phyloP scores from a whole-genome alignment of 768 basidiomycete species.

The Phanerochaete sordida region DNA sequence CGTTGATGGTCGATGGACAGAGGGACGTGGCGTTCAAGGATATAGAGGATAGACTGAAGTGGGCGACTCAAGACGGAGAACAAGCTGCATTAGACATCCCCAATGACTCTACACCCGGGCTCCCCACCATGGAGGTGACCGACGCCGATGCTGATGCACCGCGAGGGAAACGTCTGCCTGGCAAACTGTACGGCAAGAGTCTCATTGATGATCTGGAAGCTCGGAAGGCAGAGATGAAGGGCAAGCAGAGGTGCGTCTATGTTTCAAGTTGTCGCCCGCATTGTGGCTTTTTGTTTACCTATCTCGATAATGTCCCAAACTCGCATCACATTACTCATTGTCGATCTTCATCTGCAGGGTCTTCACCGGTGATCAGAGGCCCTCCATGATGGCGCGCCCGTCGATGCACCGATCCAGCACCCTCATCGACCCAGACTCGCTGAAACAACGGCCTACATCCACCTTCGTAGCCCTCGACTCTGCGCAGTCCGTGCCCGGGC shows the following conservation, averaged over 20 bases:
- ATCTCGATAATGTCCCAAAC: not conserved
- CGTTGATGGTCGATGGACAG: constrained; percentile 66
- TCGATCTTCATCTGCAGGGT: constrained; percentile 44
- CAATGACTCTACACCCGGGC: constrained; percentile 25
- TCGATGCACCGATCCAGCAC: constrained; percentile 55
- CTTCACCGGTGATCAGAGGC: constrained; percentile 84
- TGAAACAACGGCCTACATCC: constrained; percentile 46
- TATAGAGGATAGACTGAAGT: constrained; percentile 54
- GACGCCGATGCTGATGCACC: constrained; percentile 15
- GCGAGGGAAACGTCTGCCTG: constrained; percentile 52
- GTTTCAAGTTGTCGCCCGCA: not conserved
- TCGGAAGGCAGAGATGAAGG: constrained; percentile 78
- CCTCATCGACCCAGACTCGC: constrained; percentile 66
- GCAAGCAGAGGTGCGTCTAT: constrained; percentile 68
- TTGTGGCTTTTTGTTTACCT: not conserved
- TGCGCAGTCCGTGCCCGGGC: constrained; percentile 33
- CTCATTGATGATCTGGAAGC: constrained; percentile 87
- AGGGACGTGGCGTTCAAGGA: constrained; percentile 60
- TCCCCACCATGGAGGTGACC: constrained; percentile 26
- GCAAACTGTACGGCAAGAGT: constrained; percentile 83
- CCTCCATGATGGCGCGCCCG: constrained; percentile 88
- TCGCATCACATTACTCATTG: constrained; percentile 4
- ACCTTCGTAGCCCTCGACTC: constrained; percentile 38
- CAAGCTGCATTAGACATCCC: constrained; percentile 52
- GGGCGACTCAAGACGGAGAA: constrained; percentile 77